Percentiles rank a stretch among this genome's conserved stretches.
Conservation (phyloP, 2,329 filamentous ascomycete species). For the Fusarium subtropicale region DNA sequence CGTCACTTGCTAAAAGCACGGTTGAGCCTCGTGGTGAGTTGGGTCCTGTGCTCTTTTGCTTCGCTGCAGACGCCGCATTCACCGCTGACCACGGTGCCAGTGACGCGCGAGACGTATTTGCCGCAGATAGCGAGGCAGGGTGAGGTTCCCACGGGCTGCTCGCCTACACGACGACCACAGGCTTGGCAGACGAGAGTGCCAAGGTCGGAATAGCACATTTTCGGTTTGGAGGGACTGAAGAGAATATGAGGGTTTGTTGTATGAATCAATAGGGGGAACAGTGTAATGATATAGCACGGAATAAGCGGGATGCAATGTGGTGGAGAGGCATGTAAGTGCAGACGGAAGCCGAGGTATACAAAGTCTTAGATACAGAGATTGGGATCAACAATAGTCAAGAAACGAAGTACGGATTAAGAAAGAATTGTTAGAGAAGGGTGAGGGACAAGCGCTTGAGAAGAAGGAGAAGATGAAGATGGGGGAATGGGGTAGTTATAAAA, state of each 20-base stretch:
- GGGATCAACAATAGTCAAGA: slow-evolving; percentile 2
- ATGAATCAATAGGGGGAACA: neutral
- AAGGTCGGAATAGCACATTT: slow-evolving; percentile 45
- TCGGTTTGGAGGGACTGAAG: neutral
- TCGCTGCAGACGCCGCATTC: slow-evolving; percentile 45
- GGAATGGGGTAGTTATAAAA: neutral
- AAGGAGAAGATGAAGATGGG: slow-evolving; percentile 13
- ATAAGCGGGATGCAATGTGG: slow-evolving; percentile 21
- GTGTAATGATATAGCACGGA: slow-evolving; percentile 9
- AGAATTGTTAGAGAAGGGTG: slow-evolving; percentile 5
- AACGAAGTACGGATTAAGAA: slow-evolving; percentile 7
- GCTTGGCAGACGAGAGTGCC: slow-evolving; percentile 41
- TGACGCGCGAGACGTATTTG: slow-evolving; percentile 46
- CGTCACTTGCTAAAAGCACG: slow-evolving; percentile 41
- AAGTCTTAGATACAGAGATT: slow-evolving; percentile 27
- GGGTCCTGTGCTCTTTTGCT: slow-evolving; percentile 38
- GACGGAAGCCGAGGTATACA: slow-evolving; percentile 6
- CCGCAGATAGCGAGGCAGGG: slow-evolving; percentile 43
- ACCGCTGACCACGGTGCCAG: slow-evolving; percentile 38
- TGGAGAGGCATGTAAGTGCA: slow-evolving; percentile 28
- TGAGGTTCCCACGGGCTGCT: slow-evolving; percentile 41
- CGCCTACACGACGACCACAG: slow-evolving; percentile 43
- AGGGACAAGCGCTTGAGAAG: slow-evolving; percentile 1
- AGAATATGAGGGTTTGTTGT: neutral
- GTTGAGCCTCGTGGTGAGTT: slow-evolving; percentile 40